phyloP scores from a whole-genome alignment of 345 rosid genomes.

The Rhodomyrtus tomentosa region DNA sequence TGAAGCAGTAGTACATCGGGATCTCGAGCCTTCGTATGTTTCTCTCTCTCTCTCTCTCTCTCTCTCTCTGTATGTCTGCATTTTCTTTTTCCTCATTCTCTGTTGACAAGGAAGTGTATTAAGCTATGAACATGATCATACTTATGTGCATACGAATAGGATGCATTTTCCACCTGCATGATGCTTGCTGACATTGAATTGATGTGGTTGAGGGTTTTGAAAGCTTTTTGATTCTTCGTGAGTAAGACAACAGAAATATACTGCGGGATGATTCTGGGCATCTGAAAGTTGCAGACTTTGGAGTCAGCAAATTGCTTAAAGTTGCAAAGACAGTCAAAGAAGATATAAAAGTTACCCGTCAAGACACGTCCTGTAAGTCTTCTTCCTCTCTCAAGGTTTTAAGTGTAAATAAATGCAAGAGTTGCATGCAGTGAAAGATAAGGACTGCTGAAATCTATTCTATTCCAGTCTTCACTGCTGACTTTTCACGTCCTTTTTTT shows the following conservation, averaged over 20 bases:
- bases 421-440: not conserved
- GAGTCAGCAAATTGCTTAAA: constrained; percentile 53
- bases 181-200: not conserved
- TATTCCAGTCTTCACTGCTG: not conserved
- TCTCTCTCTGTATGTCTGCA: not conserved
- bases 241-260: constrained; percentile 61
- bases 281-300: constrained; percentile 70
- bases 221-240: constrained; percentile 25
- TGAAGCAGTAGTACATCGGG: constrained; percentile 72
- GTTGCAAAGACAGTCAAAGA: constrained; percentile 49
- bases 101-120: not conserved
- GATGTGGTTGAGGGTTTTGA: constrained; percentile 10
- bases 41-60: constrained; percentile 11
- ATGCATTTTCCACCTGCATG: not conserved
- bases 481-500: not conserved
- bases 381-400: not conserved
- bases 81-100: not conserved
- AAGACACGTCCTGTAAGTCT: constrained; percentile 58
- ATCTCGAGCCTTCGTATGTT: constrained; percentile 80
- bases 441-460: not conserved
- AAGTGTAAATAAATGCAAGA: not conserved
- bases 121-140: not conserved
- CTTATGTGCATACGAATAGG: not conserved
- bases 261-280: constrained; percentile 71
- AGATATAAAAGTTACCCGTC: constrained; percentile 32